Conservation (phyloP, 768 basidiomycete genomes). For the Pleurotus sapidus region DNA sequence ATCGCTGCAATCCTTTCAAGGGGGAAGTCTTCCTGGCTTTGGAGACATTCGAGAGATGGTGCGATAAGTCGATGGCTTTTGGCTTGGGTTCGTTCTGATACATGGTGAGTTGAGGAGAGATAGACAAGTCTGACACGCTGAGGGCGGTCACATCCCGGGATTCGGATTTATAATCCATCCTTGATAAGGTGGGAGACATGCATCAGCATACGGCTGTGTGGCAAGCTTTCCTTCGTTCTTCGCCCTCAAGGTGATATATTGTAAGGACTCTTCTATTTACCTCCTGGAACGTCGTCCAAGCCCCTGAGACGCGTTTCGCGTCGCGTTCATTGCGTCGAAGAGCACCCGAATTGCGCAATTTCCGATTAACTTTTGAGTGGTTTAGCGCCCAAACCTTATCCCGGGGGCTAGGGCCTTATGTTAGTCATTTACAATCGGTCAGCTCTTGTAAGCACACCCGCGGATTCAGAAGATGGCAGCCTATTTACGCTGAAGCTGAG, state of each 20-base stretch:
- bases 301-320: background rate
- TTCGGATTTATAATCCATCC: slow-evolving; percentile 2
- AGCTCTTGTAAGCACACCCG: no score
- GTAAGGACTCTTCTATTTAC: background rate
- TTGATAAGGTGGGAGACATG: slow-evolving; percentile 6
- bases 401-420: no score
- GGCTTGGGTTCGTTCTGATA: slow-evolving; percentile 5
- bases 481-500: no score
- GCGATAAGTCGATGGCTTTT: slow-evolving; percentile 64
- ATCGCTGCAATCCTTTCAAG: slow-evolving; percentile 66
- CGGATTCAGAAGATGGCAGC: no score
- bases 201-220: background rate
- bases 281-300: background rate
- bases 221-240: background rate
- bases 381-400: no score
- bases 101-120: background rate
- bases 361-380: no score
- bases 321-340: background rate
- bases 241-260: background rate
- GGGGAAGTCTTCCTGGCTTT: slow-evolving; percentile 49
- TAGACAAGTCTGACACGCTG: background rate
- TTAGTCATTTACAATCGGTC: no score
- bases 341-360: background rate
- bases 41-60: slow-evolving; percentile 63
- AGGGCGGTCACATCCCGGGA: background rate